Evolutionary conservation across 2,329 filamentous ascomycete species (phyloP).

Genomic region (Thermoascus crustaceus): DNA sequence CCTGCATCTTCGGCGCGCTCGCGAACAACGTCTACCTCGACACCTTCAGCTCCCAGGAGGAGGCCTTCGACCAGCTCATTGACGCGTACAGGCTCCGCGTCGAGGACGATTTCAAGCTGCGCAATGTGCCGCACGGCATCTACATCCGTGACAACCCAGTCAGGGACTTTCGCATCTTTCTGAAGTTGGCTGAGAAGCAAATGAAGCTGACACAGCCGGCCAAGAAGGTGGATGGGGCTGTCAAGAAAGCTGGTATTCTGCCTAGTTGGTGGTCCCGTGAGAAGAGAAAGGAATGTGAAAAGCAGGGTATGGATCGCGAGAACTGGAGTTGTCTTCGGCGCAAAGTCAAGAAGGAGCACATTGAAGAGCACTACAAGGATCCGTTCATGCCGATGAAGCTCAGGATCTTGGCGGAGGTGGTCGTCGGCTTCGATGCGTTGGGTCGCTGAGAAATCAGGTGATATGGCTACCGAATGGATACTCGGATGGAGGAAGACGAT

Average conservation of each 20-base stretch:
- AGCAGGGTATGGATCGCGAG: conserved; percentile 19
- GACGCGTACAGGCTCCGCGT: conserved; percentile 23
- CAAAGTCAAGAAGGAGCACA: conserved; percentile 25
- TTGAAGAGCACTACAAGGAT: conserved; percentile 40
- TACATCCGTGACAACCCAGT: conserved; percentile 20
- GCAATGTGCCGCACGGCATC: conserved; percentile 13
- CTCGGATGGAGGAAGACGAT: neutral
- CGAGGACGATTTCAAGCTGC: conserved; percentile 14
- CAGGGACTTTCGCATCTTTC: conserved; percentile 30
- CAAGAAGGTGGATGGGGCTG: conserved; percentile 26
- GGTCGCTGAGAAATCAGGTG: neutral
- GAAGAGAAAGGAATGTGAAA: conserved; percentile 34
- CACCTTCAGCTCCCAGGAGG: conserved; percentile 13
- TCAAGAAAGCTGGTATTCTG: conserved; percentile 24
- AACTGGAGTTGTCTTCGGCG: conserved; percentile 24
- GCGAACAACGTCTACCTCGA: conserved; percentile 15
- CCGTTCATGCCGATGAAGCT: conserved; percentile 42
- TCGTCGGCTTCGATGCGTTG: conserved; percentile 22
- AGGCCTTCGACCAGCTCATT: conserved; percentile 16
- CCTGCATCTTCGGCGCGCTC: conserved; percentile 17
- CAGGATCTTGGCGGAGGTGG: conserved; percentile 39
- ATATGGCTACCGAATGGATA: neutral
- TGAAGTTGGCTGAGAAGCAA: conserved; percentile 21
- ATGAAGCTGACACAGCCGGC: too few relatives aligned
- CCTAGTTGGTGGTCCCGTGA: conserved; percentile 40